phyloP scores from a whole-genome alignment of 2,329 filamentous ascomycete genomes.

The Penicillium digitatum region DNA sequence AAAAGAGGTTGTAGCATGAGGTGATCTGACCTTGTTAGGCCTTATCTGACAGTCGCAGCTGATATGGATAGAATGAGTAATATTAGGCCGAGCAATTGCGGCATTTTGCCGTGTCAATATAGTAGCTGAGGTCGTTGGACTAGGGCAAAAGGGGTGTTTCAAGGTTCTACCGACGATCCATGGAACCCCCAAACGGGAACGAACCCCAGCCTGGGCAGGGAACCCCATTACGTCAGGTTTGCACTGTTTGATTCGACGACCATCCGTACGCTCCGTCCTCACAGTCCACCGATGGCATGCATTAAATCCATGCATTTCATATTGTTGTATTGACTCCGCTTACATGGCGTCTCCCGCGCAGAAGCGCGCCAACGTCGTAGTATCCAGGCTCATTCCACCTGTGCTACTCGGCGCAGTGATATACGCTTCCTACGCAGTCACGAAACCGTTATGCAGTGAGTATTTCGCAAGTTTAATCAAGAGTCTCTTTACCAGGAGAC shows the following conservation, averaged over 20 bases:
- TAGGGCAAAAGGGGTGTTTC: not conserved
- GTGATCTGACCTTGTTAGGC: not conserved
- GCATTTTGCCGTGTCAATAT: not conserved
- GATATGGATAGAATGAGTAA: not conserved
- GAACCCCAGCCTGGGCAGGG: not conserved
- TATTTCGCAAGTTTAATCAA: constrained; percentile 13
- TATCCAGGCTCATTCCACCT: constrained; percentile 64
- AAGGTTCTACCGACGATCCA: not conserved
- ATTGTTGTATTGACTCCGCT: constrained; percentile 13
- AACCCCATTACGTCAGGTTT: constrained; percentile 9
- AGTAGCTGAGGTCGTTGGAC: not conserved
- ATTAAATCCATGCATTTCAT: constrained; percentile 16
- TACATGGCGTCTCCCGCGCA: constrained; percentile 35
- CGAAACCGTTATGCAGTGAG: constrained; percentile 65
- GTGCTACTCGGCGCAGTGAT: constrained; percentile 63
- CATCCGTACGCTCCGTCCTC: not conserved
- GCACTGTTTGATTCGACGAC: constrained; percentile 5
- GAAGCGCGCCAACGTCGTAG: constrained; percentile 53
- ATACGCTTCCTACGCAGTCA: constrained; percentile 68
- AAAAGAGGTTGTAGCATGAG: not conserved
- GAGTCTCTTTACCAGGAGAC: not conserved
- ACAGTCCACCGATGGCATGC: not conserved
- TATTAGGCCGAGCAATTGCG: not conserved
- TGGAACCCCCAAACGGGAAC: not conserved
- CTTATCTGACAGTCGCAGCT: constrained; percentile 7